Conservation (phyloP, 495 filamentous ascomycete genomes). For the Tuber magnatum region DNA sequence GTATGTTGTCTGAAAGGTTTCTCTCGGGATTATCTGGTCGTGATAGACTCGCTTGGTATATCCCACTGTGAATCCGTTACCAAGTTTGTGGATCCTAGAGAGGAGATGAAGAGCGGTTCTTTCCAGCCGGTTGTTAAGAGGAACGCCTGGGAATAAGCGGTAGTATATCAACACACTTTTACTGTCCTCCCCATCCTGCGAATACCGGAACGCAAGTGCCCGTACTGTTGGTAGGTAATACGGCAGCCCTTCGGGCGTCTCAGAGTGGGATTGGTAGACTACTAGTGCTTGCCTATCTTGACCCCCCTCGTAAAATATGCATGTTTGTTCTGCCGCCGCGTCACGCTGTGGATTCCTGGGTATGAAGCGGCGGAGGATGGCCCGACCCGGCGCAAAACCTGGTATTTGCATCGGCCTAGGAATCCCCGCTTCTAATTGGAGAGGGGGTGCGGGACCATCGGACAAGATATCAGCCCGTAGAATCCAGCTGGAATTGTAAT, state of each 20-base stretch:
- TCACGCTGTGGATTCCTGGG: slow-evolving; percentile 75
- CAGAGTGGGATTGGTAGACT: slow-evolving; percentile 70
- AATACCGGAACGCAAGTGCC: slow-evolving; percentile 61
- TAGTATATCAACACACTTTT: slow-evolving; percentile 56
- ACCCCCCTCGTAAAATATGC: slow-evolving; percentile 53
- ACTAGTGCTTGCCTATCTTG: slow-evolving; percentile 50
- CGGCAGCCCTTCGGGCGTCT: slow-evolving; percentile 56
- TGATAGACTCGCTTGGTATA: slow-evolving; percentile 70
- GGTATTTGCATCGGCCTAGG: slow-evolving; percentile 46
- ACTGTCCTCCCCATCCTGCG: slow-evolving; percentile 13
- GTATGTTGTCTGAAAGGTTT: slow-evolving; percentile 71
- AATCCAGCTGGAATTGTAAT: slow-evolving; percentile 72
- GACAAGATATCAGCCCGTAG: slow-evolving; percentile 80
- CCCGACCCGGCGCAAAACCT: slow-evolving; percentile 53
- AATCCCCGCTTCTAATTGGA: slow-evolving; percentile 19
- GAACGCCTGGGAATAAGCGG: slow-evolving; percentile 50
- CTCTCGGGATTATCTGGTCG: slow-evolving; percentile 67
- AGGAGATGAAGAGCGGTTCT: slow-evolving; percentile 67
- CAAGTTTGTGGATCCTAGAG: slow-evolving; percentile 66
- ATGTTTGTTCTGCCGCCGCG: slow-evolving; percentile 67
- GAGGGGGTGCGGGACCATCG: slow-evolving; percentile 42
- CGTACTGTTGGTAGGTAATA: slow-evolving; percentile 78
- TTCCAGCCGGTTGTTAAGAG: slow-evolving; percentile 51
- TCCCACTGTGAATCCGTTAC: slow-evolving; percentile 54
- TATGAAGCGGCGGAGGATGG: slow-evolving; percentile 65